Percentiles rank a stretch among this genome's conserved stretches.
Conservation (phyloP, 176 grass and related monocot genomes). For the Oryza rufipogon region DNA sequence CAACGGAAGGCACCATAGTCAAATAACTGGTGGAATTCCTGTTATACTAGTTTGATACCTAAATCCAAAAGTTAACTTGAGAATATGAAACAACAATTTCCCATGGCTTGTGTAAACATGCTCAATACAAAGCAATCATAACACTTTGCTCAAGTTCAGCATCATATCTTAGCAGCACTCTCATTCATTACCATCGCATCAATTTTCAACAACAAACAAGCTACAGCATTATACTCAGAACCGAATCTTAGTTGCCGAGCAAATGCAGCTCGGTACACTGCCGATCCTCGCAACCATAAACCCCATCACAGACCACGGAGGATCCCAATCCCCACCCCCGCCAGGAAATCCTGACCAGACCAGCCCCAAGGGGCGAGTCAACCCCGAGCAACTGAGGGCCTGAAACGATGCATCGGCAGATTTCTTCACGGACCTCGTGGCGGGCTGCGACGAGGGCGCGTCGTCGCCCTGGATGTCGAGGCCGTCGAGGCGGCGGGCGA, state of each 20-base stretch:
- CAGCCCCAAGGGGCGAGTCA: slow-evolving; percentile 12
- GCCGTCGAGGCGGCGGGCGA: slow-evolving; percentile 66
- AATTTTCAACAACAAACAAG: not conserved
- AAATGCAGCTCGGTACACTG: slow-evolving; percentile 32
- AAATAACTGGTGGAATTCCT: slow-evolving; percentile 8
- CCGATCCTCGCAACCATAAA: slow-evolving; percentile 12
- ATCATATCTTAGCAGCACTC: not conserved
- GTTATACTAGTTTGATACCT: not conserved
- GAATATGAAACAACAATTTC: not conserved
- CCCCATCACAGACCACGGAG: slow-evolving; percentile 5
- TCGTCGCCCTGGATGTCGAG: slow-evolving; percentile 76
- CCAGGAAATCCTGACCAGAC: not conserved
- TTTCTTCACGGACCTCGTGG: slow-evolving; percentile 55
- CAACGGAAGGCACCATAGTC: not conserved
- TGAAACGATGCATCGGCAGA: not conserved
- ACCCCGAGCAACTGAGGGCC: slow-evolving; percentile 5
- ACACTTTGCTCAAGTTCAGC: not conserved
- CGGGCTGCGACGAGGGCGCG: slow-evolving; percentile 60
- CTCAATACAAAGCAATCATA: not conserved
- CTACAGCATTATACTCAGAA: not conserved
- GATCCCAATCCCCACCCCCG: not conserved
- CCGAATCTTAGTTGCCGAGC: slow-evolving; percentile 30
- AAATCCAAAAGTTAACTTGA: not conserved
- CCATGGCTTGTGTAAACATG: not conserved
- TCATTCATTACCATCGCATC: not conserved